Conservation (phyloP, 2,329 filamentous ascomycete genomes). For the Colletotrichum camelliae region DNA sequence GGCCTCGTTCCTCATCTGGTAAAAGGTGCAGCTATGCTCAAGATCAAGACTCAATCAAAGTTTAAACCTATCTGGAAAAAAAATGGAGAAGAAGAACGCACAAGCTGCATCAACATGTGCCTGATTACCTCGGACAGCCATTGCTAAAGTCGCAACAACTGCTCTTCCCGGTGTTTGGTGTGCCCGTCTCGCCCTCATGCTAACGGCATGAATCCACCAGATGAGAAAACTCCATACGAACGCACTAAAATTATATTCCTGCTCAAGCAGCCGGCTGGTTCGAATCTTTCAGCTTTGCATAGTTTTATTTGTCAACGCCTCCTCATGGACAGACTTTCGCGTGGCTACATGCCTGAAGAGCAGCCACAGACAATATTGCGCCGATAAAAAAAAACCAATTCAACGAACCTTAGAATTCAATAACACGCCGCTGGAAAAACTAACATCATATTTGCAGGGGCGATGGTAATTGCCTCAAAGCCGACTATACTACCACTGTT, state of each 20-base stretch:
- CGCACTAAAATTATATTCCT: background rate
- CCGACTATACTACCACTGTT: background rate
- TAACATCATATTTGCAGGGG: background rate
- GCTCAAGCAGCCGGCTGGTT: background rate
- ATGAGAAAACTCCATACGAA: accelerated
- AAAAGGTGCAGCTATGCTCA: background rate
- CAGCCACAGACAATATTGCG: background rate
- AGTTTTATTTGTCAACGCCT: background rate
- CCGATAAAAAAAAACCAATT: background rate
- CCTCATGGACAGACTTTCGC: background rate
- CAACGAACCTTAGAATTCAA: background rate
- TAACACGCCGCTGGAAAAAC: background rate
- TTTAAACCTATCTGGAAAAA: accelerated
- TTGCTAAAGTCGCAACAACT: background rate
- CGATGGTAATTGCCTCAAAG: background rate
- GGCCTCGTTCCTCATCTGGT: accelerated
- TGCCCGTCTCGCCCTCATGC: background rate
- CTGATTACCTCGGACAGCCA: background rate
- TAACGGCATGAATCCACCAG: background rate
- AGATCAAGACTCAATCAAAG: no score
- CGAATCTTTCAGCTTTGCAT: background rate
- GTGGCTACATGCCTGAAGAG: background rate
- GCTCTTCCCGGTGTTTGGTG: accelerated
- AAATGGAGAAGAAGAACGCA: no score
- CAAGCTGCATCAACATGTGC: no score